Base-by-base conservation (phyloP, 345 rosid genomes). In the Salix exigua region DNA sequence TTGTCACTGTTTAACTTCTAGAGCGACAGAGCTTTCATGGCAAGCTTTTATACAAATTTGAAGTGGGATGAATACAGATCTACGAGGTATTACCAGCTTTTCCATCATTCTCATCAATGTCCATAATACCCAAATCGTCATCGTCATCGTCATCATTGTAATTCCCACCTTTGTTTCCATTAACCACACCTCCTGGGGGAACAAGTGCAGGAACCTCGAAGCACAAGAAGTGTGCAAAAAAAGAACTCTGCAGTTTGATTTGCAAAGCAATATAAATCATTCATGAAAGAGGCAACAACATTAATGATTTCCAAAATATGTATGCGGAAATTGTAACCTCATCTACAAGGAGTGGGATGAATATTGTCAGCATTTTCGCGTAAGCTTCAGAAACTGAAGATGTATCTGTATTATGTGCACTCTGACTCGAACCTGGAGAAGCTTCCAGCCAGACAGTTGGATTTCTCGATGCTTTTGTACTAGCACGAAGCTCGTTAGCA, bases 141-240 rank as follows among this genome's bases (percentile, higher is more conserved):
- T 91, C 94, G 16, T 86, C 94, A 18, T 89, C 91, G 53, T 85
- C 84, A 55, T 83, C 77, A 60, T 48, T 63, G 37, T 81, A 68
- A 62, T 74, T 78, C 73, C 83, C 89, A 77, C 62, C 81, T 85
- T 77, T 91, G 79, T 75, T 87, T 77, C 89, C 97, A 90, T 84
- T 91, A 66, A 85, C 87, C 67, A 69, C 70, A 76, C 97, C 91
- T 83, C 91, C 94, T 28, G 91, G 94, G 42, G 98, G 97, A 80
- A 86, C 94, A 83, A 96, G 97, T 35, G 97, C 90, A 76, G 98
- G 97, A 75, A 96, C 97, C 85, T 96, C 97, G 79, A 94, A 96
- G 92, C 99, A 96, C 99, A 96, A 91, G 84, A 96, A 93, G 84
- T 94, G 99, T 46, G 99, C 99, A 83, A 96, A 96, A 82, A 96